Evolutionary conservation across 164 flowering plant genomes (phyloP).

Genomic region (Litsea cubeba): DNA sequence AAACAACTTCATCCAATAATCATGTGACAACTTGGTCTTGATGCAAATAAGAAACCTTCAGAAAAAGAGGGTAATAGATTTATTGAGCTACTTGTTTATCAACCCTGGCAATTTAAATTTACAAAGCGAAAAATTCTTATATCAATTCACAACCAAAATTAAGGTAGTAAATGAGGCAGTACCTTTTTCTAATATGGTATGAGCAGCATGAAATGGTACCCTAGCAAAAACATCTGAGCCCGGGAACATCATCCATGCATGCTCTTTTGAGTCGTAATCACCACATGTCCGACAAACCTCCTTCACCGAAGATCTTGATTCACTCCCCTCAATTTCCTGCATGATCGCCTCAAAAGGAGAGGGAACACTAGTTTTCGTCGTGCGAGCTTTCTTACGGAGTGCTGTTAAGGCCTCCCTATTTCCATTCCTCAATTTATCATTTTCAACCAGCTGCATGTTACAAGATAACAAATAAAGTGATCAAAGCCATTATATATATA

Average conservation of each 20-base stretch:
- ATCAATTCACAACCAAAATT: too few species aligned
- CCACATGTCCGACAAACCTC: slow-evolving; percentile 88
- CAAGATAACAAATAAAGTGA: not conserved
- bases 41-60: too few species aligned
- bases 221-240: slow-evolving; percentile 77
- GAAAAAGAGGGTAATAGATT: too few species aligned
- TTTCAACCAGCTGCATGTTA: slow-evolving; percentile 61
- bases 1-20: too few species aligned
- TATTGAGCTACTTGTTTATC: too few species aligned
- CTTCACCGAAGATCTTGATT: slow-evolving; percentile 59
- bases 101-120: too few species aligned
- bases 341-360: slow-evolving; percentile 74
- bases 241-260: slow-evolving; percentile 82
- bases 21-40: too few species aligned
- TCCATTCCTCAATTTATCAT: slow-evolving; percentile 58
- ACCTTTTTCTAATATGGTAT: too few species aligned
- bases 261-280: slow-evolving; percentile 62
- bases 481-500: not conserved
- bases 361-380: slow-evolving; percentile 77
- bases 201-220: too few species aligned
- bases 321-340: slow-evolving; percentile 56
- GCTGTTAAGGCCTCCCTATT: slow-evolving; percentile 88
- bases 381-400: slow-evolving; percentile 67
- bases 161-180: too few species aligned
- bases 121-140: too few species aligned